Base-by-base conservation (phyloP, 148 eudicot genomes). In the Rhododendron kiyosumense region DNA sequence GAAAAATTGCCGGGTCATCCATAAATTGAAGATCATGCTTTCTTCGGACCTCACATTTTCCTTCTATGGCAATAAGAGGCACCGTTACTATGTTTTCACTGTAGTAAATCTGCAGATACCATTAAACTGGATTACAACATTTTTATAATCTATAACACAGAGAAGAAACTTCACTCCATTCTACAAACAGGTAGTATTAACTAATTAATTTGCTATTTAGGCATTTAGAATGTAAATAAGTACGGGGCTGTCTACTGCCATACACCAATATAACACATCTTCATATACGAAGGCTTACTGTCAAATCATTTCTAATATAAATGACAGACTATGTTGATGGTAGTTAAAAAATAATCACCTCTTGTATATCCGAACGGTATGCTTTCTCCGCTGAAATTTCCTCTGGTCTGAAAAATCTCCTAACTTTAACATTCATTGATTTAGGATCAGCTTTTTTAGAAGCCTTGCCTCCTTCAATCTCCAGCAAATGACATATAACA, bases 301-400 rank as follows among this genome's bases (percentile, higher is more conserved):
- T 5, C 17, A 57, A 32, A 13, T 81, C 28, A 34, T 81, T 38
- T 49, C 85, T 34, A 83, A 69, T 67, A 9, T 24, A 83, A 83
- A 69, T 13, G 61, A 65, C 30, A 83, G 76, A n/a, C 43, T 43
- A 26, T 57, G 30, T 59, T 4, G 24, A 26, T 38, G 8, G 28
- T 4, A 15, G 15, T 83, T 30, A 57, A 57, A 48, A 41, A 57
- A 49, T 12, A 80, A 80, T 51, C 88, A 95, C 99, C 99, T 97
- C 99, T 81, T 95, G 94, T 43, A 97, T 87, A 88, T 97, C 96
- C 51, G 98, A 95, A 54, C 93, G 90, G 90, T 97, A 97, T 51
- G 99, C 98, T 87, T 93, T 97, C 88, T 97, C 98, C 14, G 88
- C 90, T 77, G 99, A 97, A 82, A 94, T 90, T 84, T 97, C 98